Conservation (phyloP, 106 monocot species). For the Apostasia shenzhenica region DNA sequence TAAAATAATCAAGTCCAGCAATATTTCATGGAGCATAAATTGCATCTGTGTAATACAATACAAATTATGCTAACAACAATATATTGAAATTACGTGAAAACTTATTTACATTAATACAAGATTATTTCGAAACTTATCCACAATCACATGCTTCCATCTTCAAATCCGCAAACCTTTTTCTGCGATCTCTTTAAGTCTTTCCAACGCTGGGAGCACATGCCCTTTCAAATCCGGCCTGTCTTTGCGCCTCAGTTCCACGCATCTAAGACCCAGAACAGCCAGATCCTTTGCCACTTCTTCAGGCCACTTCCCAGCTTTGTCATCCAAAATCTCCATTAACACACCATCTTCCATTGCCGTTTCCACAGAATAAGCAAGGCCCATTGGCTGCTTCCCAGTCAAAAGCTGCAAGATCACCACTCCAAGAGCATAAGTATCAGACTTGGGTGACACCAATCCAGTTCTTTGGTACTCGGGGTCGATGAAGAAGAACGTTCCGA, state of each 20-base stretch:
- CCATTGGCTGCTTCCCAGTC: conserved; percentile 44
- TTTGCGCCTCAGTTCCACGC: conserved; percentile 34
- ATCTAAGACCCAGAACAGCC: conserved; percentile 35
- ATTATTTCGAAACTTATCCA: no score
- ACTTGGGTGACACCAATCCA: conserved; percentile 43
- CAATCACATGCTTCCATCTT: no score
- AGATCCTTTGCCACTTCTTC: conserved; percentile 31
- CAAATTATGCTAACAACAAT: no score
- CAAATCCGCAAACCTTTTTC: conserved; percentile 15
- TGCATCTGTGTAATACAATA: no score
- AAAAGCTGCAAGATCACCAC: conserved; percentile 52
- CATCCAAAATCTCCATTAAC: conserved; percentile 34
- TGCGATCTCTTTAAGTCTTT: conserved; percentile 25
- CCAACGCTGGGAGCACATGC: conserved; percentile 35
- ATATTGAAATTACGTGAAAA: no score
- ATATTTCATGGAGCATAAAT: no score
- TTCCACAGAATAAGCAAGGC: conserved; percentile 32
- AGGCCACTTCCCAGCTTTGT: conserved; percentile 50
- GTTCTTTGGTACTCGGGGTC: conserved; percentile 68
- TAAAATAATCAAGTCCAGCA: no score
- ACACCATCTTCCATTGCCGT: conserved; percentile 24
- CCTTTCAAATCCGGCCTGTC: conserved; percentile 45
- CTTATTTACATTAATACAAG: no score
- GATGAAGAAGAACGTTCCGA: conserved; percentile 63
- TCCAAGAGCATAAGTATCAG: conserved; percentile 49